Base-by-base conservation (phyloP, 495 filamentous ascomycete genomes). In the Aspergillus kassunensis region DNA sequence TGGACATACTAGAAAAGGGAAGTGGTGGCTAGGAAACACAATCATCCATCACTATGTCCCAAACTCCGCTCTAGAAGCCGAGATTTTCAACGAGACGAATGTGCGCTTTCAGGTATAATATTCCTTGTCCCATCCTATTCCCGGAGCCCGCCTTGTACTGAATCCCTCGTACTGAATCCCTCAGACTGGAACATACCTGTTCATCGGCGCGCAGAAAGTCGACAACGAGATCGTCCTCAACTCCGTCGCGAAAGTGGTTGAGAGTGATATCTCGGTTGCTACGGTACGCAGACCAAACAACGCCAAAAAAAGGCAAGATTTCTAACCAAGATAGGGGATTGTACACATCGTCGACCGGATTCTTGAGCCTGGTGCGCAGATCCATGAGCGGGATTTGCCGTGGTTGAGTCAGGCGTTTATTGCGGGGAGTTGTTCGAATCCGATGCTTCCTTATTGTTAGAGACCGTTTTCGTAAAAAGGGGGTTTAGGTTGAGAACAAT, bases 21-120 rank as follows among this genome's bases (percentile, higher is more conserved):
- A 50, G 10, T 50, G 47, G 34, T 50, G 47, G 47, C 5, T 41
- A 8, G 47, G 47, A 10, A 50, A 40, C 16, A 50, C 34, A 3
- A 37, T 37, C n/a, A 16, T 37, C 20, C 35, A 41, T 19, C 35
- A 50, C 35, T 50, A 41, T 10, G 35, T 50, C 9, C 47, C 47
- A 24, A 50, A 50, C 18, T 18, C 35, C 1, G 15, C 30, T 3
- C 35, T 50, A 3, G 11, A 10, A 11, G 18, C 20, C 5, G 1
- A 6, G 7, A 18, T 4, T 6, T 50, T 50, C 21, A 50, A 40
- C 15, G 47, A 15, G 23, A 41, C 47, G 21, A 41, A 41, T 12
- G 35, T 41, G 23, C 47, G 21, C 1, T 41, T 40, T 29, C 47
- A 50, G 47, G 47, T 50, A 21, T 15, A 23, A 0, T 11, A 18